Base-by-base conservation (phyloP, 1,284 basidiomycete genomes). In the Megacollybia platyphylla region DNA sequence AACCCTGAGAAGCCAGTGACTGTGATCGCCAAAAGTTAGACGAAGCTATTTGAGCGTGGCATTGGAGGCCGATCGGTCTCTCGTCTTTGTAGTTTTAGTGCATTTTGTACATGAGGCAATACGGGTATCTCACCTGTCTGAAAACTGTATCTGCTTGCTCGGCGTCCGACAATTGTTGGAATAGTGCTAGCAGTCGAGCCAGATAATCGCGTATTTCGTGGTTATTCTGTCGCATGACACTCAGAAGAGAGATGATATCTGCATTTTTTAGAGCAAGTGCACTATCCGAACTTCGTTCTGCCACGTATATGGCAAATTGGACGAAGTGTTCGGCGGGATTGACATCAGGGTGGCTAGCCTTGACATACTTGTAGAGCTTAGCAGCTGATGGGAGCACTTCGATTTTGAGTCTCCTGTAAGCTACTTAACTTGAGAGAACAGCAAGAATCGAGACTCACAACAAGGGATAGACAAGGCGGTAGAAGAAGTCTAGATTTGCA, bases 401-500 rank as follows among this genome's bases (percentile, higher is more conserved):
- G 13, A 15, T 42, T 30, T 41, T 40, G n/a, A 43, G 10, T 27
- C 38, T 41, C 18, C 45, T 46, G 26, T 18, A n/a, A 20, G 29
- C 30, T 15, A 38, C 11, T 35, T 10, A 27, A 24, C 17, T 20
- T 20, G 40, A 9, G 10, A 34, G 17, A 10, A 4, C 10, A 26
- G 2, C 7, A 17, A 8, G 13, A 15, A 29, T 8, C 20, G 13
- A 7, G 15, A 39, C 49, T 37, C 44, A 46, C 49, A 43, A 38
- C 4, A 48, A 35, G 30, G 49, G 45, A 32, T 50, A 44, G 13
- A 46, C 45, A 5, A 50, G 44, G 26, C 47, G 44, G 42, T 50
- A 46, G 32, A 50, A 50, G 28, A 50, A 40, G 30, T 44, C 47
- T 20, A 50, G 20, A 30, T 46, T 46, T 17, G 41, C 41, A 8